Percentiles rank a stretch among this genome's conserved stretches.
Conservation (phyloP, 2,329 filamentous ascomycete species). For the Neospermospora avenae region DNA sequence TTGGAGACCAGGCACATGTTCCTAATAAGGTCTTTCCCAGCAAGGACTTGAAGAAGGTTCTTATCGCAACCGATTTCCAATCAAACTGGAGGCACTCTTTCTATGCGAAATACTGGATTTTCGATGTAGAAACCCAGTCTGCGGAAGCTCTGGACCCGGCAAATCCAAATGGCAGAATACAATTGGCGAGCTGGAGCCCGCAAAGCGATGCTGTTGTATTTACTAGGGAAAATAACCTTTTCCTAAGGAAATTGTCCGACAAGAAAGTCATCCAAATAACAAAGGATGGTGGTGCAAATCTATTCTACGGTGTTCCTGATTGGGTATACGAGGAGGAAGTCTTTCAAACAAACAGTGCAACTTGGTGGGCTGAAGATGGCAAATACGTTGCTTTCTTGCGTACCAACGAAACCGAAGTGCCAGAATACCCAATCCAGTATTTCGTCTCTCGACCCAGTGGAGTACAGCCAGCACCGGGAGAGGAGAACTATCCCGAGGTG, state of each 20-base stretch:
- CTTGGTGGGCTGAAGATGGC: slow-evolving; percentile 93
- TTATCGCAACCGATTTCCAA: slow-evolving; percentile 69
- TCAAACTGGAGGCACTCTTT: slow-evolving; percentile 89
- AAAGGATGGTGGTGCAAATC: slow-evolving; percentile 77
- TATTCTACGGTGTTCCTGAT: slow-evolving; percentile 95
- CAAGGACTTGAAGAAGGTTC: slow-evolving; percentile 78
- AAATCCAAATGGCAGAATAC: slow-evolving; percentile 62
- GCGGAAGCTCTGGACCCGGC: slow-evolving; percentile 74
- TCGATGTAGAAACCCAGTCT: slow-evolving; percentile 78
- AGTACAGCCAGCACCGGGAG: slow-evolving; percentile 59
- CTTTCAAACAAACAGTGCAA: slow-evolving; percentile 73
- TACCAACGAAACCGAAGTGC: slow-evolving; percentile 89
- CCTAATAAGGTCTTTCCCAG: slow-evolving; percentile 70
- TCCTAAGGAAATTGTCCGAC: slow-evolving; percentile 61
- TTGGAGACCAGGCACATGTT: slow-evolving; percentile 51
- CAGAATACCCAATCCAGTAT: slow-evolving; percentile 90
- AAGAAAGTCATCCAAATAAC: slow-evolving; percentile 60
- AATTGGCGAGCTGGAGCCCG: slow-evolving; percentile 88
- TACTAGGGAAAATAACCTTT: slow-evolving; percentile 87
- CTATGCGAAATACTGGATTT: slow-evolving; percentile 83
- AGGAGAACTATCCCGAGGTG: slow-evolving; percentile 88
- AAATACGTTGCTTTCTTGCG: slow-evolving; percentile 87
- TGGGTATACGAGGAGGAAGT: slow-evolving; percentile 95
- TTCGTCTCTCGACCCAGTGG: slow-evolving; percentile 86
- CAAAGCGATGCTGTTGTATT: slow-evolving; percentile 85